phyloP scores from a whole-genome alignment of 1,139 yeast genomes.

The Arxiozyma telluris region DNA sequence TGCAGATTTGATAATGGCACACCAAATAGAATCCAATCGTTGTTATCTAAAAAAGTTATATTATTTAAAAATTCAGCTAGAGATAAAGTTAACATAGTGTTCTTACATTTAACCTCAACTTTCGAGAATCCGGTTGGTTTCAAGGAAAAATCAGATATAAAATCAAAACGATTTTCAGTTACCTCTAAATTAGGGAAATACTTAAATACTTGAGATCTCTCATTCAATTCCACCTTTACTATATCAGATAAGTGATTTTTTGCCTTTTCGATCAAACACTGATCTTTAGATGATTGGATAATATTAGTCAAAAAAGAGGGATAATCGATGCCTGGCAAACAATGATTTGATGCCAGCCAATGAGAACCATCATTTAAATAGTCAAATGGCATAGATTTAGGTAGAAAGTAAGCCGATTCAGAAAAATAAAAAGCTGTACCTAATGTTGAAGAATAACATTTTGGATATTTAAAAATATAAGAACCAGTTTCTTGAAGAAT shows the following conservation, averaged over 20 bases:
- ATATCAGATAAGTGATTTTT: constrained; percentile 31
- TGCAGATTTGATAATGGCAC: constrained; percentile 19
- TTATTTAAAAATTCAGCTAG: constrained; percentile 36
- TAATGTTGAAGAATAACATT: constrained; percentile 41
- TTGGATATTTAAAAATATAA: constrained; percentile 48
- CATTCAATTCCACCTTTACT: constrained; percentile 35
- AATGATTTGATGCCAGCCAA: constrained; percentile 45
- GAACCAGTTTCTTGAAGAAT: constrained; percentile 55
- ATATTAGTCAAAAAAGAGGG: constrained; percentile 42
- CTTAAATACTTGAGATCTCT: constrained; percentile 34
- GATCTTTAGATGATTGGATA: constrained; percentile 37
- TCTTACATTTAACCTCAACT: constrained; percentile 35
- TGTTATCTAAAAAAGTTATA: neutral
- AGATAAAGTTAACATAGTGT: constrained; percentile 37
- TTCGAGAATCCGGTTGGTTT: constrained; percentile 45
- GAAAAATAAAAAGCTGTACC: constrained; percentile 49
- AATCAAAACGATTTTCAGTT: constrained; percentile 34
- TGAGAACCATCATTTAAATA: constrained; percentile 41
- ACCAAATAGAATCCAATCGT: constrained; percentile 9
- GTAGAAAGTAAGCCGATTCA: constrained; percentile 50
- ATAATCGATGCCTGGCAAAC: constrained; percentile 42
- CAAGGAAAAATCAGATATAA: constrained; percentile 46
- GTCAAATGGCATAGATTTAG: constrained; percentile 45
- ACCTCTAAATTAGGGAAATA: constrained; percentile 28
- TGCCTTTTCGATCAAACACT: constrained; percentile 24